These are phyloP conservation scores for Cytospora mali DNA, from an alignment of 2,329 filamentous ascomycete species.

Conservation along the genomic window DNA sequence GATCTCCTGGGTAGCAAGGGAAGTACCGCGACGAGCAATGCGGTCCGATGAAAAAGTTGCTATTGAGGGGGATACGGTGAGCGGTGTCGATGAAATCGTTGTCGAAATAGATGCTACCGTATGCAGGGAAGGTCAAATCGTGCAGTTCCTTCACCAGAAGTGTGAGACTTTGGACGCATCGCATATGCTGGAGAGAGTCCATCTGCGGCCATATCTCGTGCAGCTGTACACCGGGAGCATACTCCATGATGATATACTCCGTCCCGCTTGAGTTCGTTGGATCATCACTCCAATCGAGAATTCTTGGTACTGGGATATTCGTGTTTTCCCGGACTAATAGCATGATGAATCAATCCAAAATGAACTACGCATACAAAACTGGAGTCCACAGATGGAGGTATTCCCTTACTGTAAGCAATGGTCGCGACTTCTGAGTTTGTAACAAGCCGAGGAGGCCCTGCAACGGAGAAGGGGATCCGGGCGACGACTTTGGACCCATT, in stretches of 20 bases:
- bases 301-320: background rate
- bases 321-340: constrained; percentile 3
- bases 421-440: constrained; percentile 9
- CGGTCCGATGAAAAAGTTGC: background rate
- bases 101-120: constrained; percentile 3
- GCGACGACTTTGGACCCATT: background rate
- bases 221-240: constrained; percentile 1
- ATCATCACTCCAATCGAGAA: constrained; percentile 4
- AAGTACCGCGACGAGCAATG: background rate
- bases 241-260: constrained; percentile 3
- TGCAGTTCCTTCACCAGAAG: constrained; percentile 1
- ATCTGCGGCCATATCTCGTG: background rate
- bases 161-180: background rate
- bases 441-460: background rate
- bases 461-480: background rate
- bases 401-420: background rate
- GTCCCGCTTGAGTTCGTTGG: background rate
- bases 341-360: background rate
- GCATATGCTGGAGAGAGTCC: background rate
- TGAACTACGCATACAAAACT: background rate
- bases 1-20: constrained; percentile 4
- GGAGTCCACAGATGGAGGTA: background rate
- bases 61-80: background rate
- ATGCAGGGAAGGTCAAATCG: background rate
- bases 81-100: background rate